These are phyloP conservation scores for Biscutella laevigata DNA, from an alignment of 441 rosid species.

Conservation along the genomic window DNA sequence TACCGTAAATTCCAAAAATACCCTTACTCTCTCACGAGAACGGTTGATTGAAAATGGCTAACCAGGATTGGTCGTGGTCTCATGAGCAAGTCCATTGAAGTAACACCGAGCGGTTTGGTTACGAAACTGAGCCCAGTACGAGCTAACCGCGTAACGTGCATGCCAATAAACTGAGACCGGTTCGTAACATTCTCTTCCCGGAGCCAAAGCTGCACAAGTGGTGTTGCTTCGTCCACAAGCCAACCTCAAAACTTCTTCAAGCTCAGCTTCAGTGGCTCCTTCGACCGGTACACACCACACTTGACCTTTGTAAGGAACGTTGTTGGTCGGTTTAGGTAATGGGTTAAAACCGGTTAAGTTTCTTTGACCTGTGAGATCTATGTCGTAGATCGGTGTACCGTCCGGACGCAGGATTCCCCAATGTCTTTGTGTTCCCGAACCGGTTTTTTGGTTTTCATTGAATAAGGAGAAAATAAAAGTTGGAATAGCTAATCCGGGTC, in stretches of 20 bases:
- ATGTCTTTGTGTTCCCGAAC: slow-evolving; percentile 69
- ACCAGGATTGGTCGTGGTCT: slow-evolving; percentile 60
- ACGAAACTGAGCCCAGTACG: slow-evolving; percentile 65
- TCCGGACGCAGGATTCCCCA: slow-evolving; percentile 59
- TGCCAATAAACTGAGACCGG: slow-evolving; percentile 46
- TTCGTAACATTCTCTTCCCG: slow-evolving; percentile 53
- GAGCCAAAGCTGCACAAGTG: slow-evolving; percentile 48
- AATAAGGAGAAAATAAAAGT: slow-evolving; percentile 58
- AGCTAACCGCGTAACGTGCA: slow-evolving; percentile 71
- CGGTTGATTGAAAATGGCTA: too few relatives aligned
- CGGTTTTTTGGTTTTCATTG: slow-evolving; percentile 56
- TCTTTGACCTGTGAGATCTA: slow-evolving; percentile 48
- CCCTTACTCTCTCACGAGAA: background rate
- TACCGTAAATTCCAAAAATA: background rate
- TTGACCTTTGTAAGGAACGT: slow-evolving; percentile 49
- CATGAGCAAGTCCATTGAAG: slow-evolving; percentile 63
- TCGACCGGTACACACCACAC: slow-evolving; percentile 60
- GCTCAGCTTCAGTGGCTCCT: slow-evolving; percentile 29
- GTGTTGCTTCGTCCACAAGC: slow-evolving; percentile 44
- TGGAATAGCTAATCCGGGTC: slow-evolving; percentile 47
- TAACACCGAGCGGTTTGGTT: slow-evolving; percentile 44
- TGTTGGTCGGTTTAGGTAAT: slow-evolving; percentile 40
- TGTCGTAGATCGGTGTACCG: slow-evolving; percentile 43
- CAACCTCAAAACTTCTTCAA: slow-evolving; percentile 30
- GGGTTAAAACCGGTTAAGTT: slow-evolving; percentile 30